Conservation (phyloP, 1,284 basidiomycete genomes). For the Ceratobasidium sp. region DNA sequence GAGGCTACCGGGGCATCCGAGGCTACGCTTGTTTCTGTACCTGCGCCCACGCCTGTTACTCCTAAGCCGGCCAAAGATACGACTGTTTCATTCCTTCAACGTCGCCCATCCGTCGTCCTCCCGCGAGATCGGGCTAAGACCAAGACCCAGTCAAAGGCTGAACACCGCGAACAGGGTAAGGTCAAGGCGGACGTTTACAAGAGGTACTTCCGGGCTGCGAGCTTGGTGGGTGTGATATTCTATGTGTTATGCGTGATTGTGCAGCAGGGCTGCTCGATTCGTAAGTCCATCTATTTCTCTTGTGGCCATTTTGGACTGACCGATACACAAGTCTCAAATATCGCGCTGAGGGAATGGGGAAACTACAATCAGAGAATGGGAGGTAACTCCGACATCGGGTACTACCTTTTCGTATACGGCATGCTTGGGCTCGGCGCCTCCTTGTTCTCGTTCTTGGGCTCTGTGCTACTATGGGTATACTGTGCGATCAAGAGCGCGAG, state of each 20-base stretch:
- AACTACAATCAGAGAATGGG: constrained; percentile 77
- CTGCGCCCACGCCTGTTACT: not conserved
- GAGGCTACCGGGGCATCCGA: constrained; percentile 44
- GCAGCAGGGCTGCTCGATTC: constrained; percentile 60
- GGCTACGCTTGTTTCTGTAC: not conserved
- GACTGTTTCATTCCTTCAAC: not conserved
- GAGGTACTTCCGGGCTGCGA: constrained; percentile 84
- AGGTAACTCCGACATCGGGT: constrained; percentile 69
- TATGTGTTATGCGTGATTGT: constrained; percentile 73
- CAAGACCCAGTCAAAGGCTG: constrained; percentile 58
- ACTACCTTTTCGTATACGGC: constrained; percentile 74
- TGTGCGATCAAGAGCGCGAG: constrained; percentile 63
- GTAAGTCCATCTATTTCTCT: constrained; percentile 42
- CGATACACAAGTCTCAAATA: constrained; percentile 61
- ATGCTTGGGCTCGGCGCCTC: constrained; percentile 68
- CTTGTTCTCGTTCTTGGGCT: constrained; percentile 67
- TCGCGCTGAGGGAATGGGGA: constrained; percentile 83
- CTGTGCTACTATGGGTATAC: constrained; percentile 80
- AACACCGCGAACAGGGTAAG: constrained; percentile 84
- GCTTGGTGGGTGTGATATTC: constrained; percentile 74
- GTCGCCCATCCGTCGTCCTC: constrained; percentile 15
- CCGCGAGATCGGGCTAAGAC: constrained; percentile 10
- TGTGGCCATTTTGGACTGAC: not conserved
- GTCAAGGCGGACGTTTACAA: constrained; percentile 85
- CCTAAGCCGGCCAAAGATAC: not conserved